Base-by-base conservation (phyloP, 176 grass and related monocot genomes). In the Ensete ventricosum region DNA sequence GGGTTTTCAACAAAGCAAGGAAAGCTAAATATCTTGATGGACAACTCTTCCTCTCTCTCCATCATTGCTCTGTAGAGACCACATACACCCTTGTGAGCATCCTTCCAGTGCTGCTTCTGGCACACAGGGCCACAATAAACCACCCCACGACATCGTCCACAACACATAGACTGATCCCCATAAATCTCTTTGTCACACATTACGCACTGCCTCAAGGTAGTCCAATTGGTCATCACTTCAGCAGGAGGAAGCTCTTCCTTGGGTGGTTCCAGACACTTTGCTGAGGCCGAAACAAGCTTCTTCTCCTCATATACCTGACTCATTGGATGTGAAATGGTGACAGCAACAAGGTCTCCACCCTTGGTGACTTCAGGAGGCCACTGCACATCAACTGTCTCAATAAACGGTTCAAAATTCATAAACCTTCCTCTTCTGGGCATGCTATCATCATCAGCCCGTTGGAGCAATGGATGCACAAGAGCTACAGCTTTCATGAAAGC, bases 61-160 rank as follows among this genome's bases (percentile, higher is more conserved):
- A 85, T 85, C 84, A 85, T 85, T 2, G 79, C 53, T 71, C 73
- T 77, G 57, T 78, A 74, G 51, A 85, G 54, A 54, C 57, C 79
- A 13, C 84, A 85, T 13, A 67, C 34, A 27, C 51, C 64, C 79
- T 86, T 86, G 54, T 82, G 79, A 19, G 79, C 29, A 23, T 86
- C 79, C 67, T 80, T 81, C 84, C 84, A 86, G 26, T 86, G 83
- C 71, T 85, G 73, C 63, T 85, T 85, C 83, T 85, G 77, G 64
- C 83, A 85, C 23, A 70, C 68, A 7, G 83, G 64, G 9, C 77
- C 62, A 43, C 83, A 85, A 54, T 84, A 84, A 13, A 85, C 79
- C 5, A 85, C 52, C 0, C 72, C 69, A 11, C 79, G 57, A 22
- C 81, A 83, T 63, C 65, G 73, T 8, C 73, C 75, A 53, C 81